Percentiles rank a stretch among this genome's conserved stretches.
Conservation (phyloP, 495 filamentous ascomycete species). For the Penicillium goetzii region DNA sequence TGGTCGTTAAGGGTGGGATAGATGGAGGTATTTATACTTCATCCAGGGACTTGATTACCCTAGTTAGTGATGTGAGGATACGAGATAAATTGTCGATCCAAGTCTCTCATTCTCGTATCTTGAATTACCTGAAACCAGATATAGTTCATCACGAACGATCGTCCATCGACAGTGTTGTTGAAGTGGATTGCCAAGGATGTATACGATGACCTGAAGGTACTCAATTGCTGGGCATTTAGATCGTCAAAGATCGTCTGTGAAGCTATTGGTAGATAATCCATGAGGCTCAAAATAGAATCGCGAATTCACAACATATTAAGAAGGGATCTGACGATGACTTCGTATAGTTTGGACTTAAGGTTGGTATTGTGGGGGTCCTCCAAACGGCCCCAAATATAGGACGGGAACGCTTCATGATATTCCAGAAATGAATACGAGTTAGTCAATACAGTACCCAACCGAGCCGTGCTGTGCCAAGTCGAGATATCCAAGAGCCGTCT, state of each 20-base stretch:
- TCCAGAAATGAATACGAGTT: not conserved
- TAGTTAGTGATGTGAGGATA: not conserved
- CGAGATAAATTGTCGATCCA: not conserved
- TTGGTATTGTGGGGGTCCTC: not conserved
- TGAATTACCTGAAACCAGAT: not conserved
- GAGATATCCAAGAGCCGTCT: not conserved
- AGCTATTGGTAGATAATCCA: not conserved
- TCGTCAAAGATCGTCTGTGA: not conserved
- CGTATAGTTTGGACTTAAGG: not conserved
- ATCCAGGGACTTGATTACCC: not conserved
- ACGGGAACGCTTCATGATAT: not conserved
- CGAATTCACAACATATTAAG: not conserved
- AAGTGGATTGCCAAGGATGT: not conserved
- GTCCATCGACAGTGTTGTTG: not conserved
- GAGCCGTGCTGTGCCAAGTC: not conserved
- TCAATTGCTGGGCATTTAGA: not conserved
- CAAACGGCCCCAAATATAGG: not conserved
- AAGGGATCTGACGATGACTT: not conserved
- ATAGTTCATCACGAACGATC: conserved; percentile 13
- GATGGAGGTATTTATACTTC: not conserved
- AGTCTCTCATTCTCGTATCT: not conserved
- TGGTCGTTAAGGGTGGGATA: not conserved
- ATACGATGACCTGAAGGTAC: conserved; percentile 11
- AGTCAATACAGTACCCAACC: not conserved
- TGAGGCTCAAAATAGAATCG: not conserved